These are phyloP conservation scores for Bimuria novae-zelandiae DNA, from an alignment of 2,329 filamentous ascomycete genomes.

Conservation along the genomic window DNA sequence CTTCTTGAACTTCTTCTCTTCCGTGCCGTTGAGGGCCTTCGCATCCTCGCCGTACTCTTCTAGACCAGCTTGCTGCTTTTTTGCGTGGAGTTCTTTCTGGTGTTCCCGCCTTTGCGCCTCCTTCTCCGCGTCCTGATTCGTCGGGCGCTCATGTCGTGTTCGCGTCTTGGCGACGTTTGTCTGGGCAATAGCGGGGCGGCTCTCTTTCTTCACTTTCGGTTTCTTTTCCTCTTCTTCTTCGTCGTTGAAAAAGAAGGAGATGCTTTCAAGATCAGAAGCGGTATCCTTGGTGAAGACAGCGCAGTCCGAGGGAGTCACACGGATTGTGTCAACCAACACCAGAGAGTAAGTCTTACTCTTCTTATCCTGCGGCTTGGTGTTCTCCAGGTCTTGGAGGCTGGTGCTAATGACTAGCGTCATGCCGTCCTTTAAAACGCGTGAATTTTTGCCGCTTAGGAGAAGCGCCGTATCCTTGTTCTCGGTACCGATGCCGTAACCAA, in stretches of 20 bases:
- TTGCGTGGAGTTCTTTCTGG: constrained; percentile 83
- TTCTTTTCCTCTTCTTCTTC: constrained; percentile 87
- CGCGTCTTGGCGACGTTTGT: constrained; percentile 96
- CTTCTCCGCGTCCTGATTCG: constrained; percentile 85
- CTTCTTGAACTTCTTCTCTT: constrained; percentile 97
- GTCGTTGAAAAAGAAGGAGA: constrained; percentile 98
- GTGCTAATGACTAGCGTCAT: constrained; percentile 95
- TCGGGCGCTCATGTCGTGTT: constrained; percentile 85
- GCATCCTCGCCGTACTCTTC: constrained; percentile 85
- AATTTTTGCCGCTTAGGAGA: constrained; percentile 84
- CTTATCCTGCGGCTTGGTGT: constrained; percentile 85
- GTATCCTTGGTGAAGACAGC: constrained; percentile 94
- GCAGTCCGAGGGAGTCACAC: constrained; percentile 76
- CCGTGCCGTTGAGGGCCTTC: constrained; percentile 82
- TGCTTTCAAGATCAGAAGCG: constrained; percentile 86
- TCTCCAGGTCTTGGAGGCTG: constrained; percentile 86
- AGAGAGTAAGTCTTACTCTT: constrained; percentile 87
- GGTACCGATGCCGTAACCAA: constrained; percentile 90
- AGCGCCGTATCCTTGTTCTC: constrained; percentile 86
- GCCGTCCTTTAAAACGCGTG: constrained; percentile 82
- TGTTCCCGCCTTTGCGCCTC: constrained; percentile 87
- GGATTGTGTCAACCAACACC: constrained; percentile 89
- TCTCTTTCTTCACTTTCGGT: constrained; percentile 80
- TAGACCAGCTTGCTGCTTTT: constrained; percentile 89
- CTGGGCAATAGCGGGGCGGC: constrained; percentile 80